Conservation (phyloP, 306 rosid genomes). For the Sphenostylis stenocarpa region DNA sequence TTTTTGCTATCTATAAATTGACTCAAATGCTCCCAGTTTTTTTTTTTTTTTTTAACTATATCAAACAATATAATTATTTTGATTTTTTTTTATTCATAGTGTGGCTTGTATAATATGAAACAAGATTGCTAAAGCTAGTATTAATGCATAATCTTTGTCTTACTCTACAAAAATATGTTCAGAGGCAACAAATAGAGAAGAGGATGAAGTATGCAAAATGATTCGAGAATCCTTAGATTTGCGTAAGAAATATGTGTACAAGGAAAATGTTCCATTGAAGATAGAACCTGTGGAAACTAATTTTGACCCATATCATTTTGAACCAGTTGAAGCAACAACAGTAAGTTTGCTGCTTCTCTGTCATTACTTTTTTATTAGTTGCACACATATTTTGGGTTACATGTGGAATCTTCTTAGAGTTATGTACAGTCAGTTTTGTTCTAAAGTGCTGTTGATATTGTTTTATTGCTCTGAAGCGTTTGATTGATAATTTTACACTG, state of each 20-base stretch:
- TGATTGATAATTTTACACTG: slow-evolving; percentile 23
- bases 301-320: slow-evolving; percentile 50
- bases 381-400: slow-evolving; percentile 11
- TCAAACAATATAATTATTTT: neutral
- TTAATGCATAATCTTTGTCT: slow-evolving; percentile 26
- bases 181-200: slow-evolving; percentile 47
- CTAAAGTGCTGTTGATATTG: slow-evolving; percentile 17
- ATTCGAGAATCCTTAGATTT: slow-evolving; percentile 50
- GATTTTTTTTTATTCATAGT: neutral
- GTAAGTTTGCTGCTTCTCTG: slow-evolving; percentile 39
- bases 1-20: neutral
- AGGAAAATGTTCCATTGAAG: slow-evolving; percentile 49
- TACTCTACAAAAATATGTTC: slow-evolving; percentile 15
- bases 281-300: slow-evolving; percentile 36
- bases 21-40: neutral
- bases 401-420: slow-evolving; percentile 4
- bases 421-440: slow-evolving; percentile 12
- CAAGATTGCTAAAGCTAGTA: neutral
- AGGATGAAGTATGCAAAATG: slow-evolving; percentile 54
- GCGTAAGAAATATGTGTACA: slow-evolving; percentile 52
- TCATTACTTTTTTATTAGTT: slow-evolving; percentile 22
- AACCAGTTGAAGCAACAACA: slow-evolving; percentile 44
- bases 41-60: neutral
- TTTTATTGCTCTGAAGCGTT: slow-evolving; percentile 22
- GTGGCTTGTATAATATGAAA: slow-evolving; percentile 3